A percentile compares a stretch with the other conserved stretches of the same genome.
phyloP scores from a whole-genome alignment of 225 moss, liverwort and hornwort genomes.

The Physcomitrellopsis africana region DNA sequence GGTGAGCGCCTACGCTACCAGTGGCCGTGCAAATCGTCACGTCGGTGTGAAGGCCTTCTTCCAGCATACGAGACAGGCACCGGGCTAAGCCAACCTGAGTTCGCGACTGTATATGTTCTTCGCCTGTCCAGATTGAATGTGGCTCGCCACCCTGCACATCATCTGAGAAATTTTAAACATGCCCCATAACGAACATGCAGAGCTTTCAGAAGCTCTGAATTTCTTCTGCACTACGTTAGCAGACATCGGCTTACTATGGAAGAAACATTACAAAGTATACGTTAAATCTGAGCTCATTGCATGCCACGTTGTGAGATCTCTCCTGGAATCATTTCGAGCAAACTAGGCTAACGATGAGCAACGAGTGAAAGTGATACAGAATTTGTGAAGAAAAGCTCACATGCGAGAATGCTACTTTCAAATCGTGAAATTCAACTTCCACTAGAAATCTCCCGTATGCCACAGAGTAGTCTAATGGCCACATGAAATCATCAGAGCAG shows the following conservation, averaged over 20 bases:
- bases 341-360: not conserved
- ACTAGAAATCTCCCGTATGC: conserved; percentile 43
- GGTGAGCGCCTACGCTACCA: conserved; percentile 54
- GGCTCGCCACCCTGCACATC: conserved; percentile 47
- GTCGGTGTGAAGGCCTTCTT: conserved; percentile 52
- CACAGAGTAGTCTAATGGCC: conserved; percentile 40
- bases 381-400: conserved; percentile 32
- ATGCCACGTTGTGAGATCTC: not conserved
- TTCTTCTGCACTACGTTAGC: not conserved
- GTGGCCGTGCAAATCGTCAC: conserved; percentile 46
- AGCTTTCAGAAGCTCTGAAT: not conserved
- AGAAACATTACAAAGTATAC: not conserved
- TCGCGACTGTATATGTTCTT: conserved; percentile 47
- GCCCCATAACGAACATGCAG: not conserved
- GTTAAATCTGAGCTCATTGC: not conserved
- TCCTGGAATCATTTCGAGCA: not conserved
- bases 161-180: not conserved
- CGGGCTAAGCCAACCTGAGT: conserved; percentile 41
- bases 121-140: conserved; percentile 61
- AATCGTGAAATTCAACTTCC: conserved; percentile 63
- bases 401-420: conserved; percentile 46
- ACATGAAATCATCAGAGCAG: conserved; percentile 42
- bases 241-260: not conserved
- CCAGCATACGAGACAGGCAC: conserved; percentile 56
- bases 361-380: not conserved